A percentile compares a stretch with the other conserved stretches of the same genome.
phyloP scores from a whole-genome alignment of 164 flowering plant genomes.

The Santalum album region DNA sequence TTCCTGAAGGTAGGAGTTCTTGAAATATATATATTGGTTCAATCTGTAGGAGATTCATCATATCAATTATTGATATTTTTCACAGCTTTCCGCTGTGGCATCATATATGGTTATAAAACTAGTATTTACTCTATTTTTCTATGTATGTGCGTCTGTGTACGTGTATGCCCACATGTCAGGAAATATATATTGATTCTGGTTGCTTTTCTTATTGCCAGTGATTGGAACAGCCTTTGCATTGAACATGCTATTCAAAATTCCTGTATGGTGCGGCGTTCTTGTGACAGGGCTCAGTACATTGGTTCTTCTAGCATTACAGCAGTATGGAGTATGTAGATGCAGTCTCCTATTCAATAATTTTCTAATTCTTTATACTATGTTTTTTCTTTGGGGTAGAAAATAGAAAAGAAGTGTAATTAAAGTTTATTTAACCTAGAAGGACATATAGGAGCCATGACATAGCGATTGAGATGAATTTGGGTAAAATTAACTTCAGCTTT shows the following conservation, averaged over 20 bases:
- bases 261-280: constrained; percentile 87
- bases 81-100: too few species aligned
- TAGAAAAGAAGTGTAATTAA: not conserved
- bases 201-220: constrained; percentile 31
- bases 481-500: not conserved
- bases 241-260: constrained; percentile 85
- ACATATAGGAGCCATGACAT: not conserved
- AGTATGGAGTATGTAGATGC: constrained; percentile 73
- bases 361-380: not conserved
- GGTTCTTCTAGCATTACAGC: constrained; percentile 76
- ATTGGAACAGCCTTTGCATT: constrained; percentile 94
- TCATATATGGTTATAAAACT: too few species aligned
- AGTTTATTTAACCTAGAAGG: not conserved
- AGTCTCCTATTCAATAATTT: not conserved
- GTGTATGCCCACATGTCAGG: too few species aligned
- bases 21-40: too few species aligned
- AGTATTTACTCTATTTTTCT: too few species aligned
- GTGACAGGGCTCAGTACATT: constrained; percentile 86
- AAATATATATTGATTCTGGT: not conserved
- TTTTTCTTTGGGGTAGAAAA: not conserved
- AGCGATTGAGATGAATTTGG: not conserved
- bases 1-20: constrained; percentile 90
- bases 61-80: too few species aligned
- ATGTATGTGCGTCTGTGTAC: too few species aligned
- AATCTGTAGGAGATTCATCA: too few species aligned